Evolutionary conservation across 345 rosid genomes (phyloP), one percentile per base, ranked within the genome.

Genomic region (Ricinus communis): DNA sequence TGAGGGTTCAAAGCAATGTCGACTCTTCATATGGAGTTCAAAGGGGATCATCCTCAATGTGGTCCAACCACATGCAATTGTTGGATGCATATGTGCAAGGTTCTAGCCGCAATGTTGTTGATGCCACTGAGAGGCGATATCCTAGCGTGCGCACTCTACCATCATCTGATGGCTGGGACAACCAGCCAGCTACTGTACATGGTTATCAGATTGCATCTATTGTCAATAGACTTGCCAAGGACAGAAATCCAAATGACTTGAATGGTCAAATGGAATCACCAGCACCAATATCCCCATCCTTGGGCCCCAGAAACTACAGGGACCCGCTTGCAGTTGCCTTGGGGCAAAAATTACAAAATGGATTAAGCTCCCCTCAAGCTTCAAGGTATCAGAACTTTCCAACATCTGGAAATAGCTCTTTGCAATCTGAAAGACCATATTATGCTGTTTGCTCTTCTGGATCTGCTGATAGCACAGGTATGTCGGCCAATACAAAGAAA

Each of bases 121-220:
- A 91, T 49, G 18, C 83, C 74, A 70, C 86, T 64, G 97, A 92
- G 85, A 89, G 89, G 66, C 68, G 81, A 14, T 91, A 86, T 84
- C 88, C 87, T 36, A 89, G 97, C 77, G 66, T 89, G 81, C 93
- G 90, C 41, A 73, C 81, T 60, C 80, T 84, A 41, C 85, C 88
- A n/a, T 80, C 96, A 71, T 77, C 91, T 57, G 90, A 87, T 69
- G 76, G 81, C 59, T 64, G 85, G 87, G 88, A 83, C 72, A 79
- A 79, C 69, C 99, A 85, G 80, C 97, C 96, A 75, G 90, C 89
- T 45, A 89, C 97, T 0, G 79, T 93, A 13, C 97, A 87, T 65
- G 93, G 96, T 58, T 86, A 79, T 82, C 95, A 87, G 83, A 64
- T 91, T 25, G 84, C 87, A 58, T 87, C 97, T 8, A 79, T 77